Evolutionary conservation across 805 yeast genomes (phyloP).

Genomic region (Kurtzmaniella fragi): DNA sequence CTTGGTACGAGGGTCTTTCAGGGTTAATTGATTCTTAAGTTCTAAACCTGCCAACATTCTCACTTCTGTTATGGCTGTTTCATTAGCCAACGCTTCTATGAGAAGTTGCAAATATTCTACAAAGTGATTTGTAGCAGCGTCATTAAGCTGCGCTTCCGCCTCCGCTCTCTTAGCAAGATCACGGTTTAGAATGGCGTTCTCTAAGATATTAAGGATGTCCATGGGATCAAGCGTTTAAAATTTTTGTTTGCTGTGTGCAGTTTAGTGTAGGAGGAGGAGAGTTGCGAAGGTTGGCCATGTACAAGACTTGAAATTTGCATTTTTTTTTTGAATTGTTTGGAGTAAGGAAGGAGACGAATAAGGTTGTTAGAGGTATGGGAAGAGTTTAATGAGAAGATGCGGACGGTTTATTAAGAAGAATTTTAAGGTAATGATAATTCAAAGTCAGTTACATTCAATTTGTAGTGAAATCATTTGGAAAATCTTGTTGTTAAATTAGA

Average conservation of each 20-base stretch:
- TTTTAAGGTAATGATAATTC: too few species aligned
- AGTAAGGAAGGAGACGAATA: neutral
- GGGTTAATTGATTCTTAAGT: slow-evolving; percentile 79
- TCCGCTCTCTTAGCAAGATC: slow-evolving; percentile 62
- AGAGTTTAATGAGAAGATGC: too few species aligned
- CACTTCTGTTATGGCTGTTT: slow-evolving; percentile 64
- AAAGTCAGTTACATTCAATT: too few species aligned
- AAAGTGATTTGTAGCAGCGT: slow-evolving; percentile 71
- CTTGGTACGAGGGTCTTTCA: slow-evolving; percentile 66
- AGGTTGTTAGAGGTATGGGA: neutral
- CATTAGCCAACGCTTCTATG: slow-evolving; percentile 67
- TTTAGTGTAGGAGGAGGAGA: neutral
- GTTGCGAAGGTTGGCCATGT: neutral
- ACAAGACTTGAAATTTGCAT: neutral
- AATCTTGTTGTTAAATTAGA: too few species aligned
- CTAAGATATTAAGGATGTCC: slow-evolving; percentile 70
- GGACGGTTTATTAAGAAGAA: too few species aligned
- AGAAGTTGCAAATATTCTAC: slow-evolving; percentile 66
- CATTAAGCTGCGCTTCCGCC: slow-evolving; percentile 74
- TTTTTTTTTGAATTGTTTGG: neutral
- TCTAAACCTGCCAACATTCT: slow-evolving; percentile 88
- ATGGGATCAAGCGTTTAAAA: slow-evolving; percentile 14
- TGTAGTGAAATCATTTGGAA: too few species aligned
- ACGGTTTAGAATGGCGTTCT: slow-evolving; percentile 70
- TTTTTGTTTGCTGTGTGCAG: slow-evolving; percentile 4